Evolutionary conservation across 805 yeast species (phyloP), one percentile per base, ranked within the genome.

Genomic region (Starmerella gropengiesseri): DNA sequence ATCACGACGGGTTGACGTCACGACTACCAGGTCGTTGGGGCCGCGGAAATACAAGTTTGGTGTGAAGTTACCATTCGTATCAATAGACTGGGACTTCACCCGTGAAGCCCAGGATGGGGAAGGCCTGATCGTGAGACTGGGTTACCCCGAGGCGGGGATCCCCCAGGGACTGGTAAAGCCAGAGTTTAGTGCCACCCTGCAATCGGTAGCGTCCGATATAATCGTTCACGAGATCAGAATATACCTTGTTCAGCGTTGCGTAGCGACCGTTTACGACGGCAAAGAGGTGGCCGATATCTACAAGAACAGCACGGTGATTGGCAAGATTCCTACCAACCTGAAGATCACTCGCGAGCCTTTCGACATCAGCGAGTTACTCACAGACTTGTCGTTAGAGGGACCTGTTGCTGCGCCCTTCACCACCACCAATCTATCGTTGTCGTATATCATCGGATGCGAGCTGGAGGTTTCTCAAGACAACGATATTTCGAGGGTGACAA

Each of bases 151-250:
- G 12, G 8, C 4, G 14, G 44, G 44, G 11, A 20, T 41, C 7
- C 36, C 44, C 3, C 44, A 41, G 36, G 40, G 35, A 5, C 34
- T 30, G 3, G 11, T 34, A 5, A 23, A 17, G 19, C 29, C 44
- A 4, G 16, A 41, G 3, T 35, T 27, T 17, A 11, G 35, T 3
- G 22, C 35, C 13, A 19, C 17, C 19, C n/a, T 41, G 21, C 18
- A 28, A 7, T 18, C 40, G 14, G 33, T 17, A 2, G 2, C 8
- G 1, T 21, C 27, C n/a, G 19, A 35, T 3, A 26, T 41, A 2
- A 29, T 17, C 7, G 36, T 41, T 7, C 13, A 14, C n/a, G 27
- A 12, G 5, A n/a, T 35, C 20, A 18, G n/a, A 6, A n/a, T 41
- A 3, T 22, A 16, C 12, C 23, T 41, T 5, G 31, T 36, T 17